Evolutionary conservation across 202 grass and related monocot species (phyloP).

Genomic region (Digitaria exilis): DNA sequence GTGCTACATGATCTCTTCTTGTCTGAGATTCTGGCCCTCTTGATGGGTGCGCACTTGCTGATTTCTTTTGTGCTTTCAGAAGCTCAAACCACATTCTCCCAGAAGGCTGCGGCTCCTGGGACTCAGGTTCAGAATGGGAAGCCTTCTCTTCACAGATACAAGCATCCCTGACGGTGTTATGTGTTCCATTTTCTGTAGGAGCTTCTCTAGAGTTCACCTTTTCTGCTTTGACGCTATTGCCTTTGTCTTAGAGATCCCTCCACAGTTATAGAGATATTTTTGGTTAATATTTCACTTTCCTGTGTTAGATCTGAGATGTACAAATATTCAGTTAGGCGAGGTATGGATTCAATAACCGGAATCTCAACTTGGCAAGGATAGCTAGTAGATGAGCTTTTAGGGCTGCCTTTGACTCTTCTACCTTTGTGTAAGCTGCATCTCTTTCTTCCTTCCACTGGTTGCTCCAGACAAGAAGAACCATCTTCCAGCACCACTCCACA

Average conservation of each 20-base stretch:
- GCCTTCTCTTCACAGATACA: background rate
- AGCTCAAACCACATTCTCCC: conserved; percentile 64
- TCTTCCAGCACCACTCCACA: conserved; percentile 62
- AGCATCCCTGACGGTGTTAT: background rate
- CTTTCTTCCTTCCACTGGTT: conserved; percentile 63
- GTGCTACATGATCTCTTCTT: background rate
- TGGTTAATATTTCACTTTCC: background rate
- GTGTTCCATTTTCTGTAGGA: conserved; percentile 12
- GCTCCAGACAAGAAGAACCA: conserved; percentile 52
- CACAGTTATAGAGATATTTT: background rate
- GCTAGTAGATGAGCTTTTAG: conserved; percentile 35
- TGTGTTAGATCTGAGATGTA: conserved; percentile 1
- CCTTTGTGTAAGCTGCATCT: conserved; percentile 76
- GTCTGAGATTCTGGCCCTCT: conserved; percentile 6
- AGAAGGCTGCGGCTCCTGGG: conserved; percentile 3
- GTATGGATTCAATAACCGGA: background rate
- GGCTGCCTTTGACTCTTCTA: conserved; percentile 43
- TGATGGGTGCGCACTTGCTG: background rate
- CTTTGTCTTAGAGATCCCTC: conserved; percentile 22
- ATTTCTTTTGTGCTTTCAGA: conserved; percentile 51
- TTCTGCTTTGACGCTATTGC: conserved; percentile 21
- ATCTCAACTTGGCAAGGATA: conserved; percentile 17
- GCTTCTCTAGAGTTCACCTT: conserved; percentile 30
- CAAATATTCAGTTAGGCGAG: conserved; percentile 28
- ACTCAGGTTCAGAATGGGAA: conserved; percentile 31